A percentile compares a stretch with the other conserved stretches of the same genome.
Conservation (phyloP, 2,329 filamentous ascomycete genomes). For the Xylaria sp. region DNA sequence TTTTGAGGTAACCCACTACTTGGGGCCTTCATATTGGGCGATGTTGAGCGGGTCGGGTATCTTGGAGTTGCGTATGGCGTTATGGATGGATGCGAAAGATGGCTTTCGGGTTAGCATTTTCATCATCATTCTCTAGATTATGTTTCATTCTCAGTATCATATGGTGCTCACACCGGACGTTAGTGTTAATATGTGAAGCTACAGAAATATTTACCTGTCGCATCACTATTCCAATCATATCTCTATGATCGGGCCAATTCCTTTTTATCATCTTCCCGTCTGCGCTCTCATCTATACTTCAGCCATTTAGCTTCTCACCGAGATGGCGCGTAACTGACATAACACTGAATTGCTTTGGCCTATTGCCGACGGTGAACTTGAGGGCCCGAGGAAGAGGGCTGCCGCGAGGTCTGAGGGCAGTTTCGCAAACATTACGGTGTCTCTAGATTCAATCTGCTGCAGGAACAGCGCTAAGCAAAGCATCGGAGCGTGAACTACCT, state of each 20-base stretch:
- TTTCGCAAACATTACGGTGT: conserved; percentile 34
- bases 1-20: neutral
- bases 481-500: neutral
- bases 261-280: neutral
- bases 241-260: too few relatives aligned
- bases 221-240: neutral
- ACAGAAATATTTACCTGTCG: neutral
- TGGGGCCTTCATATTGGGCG: conserved; percentile 13
- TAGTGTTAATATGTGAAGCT: neutral
- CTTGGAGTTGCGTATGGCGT: conserved; percentile 28
- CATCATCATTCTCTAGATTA: conserved; percentile 23
- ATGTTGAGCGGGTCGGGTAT: conserved; percentile 12
- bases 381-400: conserved; percentile 27
- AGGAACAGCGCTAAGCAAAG: conserved; percentile 3
- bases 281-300: neutral
- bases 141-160: conserved; percentile 12
- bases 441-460: conserved; percentile 23
- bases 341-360: conserved; percentile 29
- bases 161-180: neutral
- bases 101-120: conserved; percentile 18
- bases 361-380: conserved; percentile 31
- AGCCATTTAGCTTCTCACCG: neutral
- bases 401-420: conserved; percentile 29
- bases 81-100: conserved; percentile 1
- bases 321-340: neutral